These are phyloP conservation scores for Candida vaughaniae DNA, from an alignment of 805 yeast species.

Conservation along the genomic window DNA sequence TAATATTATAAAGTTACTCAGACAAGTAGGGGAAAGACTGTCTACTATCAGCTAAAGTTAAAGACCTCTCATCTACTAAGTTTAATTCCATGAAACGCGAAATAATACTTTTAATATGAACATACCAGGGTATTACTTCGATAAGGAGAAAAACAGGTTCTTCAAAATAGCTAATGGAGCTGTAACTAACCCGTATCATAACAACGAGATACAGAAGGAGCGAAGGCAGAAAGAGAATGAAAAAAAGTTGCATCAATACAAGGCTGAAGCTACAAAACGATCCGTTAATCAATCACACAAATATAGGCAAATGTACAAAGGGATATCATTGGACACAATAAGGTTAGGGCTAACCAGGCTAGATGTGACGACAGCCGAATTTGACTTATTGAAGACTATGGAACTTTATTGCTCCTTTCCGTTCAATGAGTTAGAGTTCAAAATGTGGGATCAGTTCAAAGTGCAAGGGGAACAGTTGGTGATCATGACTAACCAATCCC, in stretches of 20 bases:
- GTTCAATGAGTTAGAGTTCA: slow-evolving; percentile 8
- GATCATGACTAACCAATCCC: slow-evolving; percentile 12
- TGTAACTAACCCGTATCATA: slow-evolving; percentile 22
- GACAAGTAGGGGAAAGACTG: too few relatives aligned
- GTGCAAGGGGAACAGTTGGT: slow-evolving; percentile 6
- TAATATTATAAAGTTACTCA: too few relatives aligned
- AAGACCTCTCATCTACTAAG: too few relatives aligned
- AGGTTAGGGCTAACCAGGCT: slow-evolving; percentile 11
- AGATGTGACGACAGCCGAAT: slow-evolving; percentile 9
- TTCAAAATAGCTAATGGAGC: slow-evolving; percentile 35
- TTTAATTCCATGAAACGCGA: too few relatives aligned
- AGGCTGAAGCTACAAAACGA: slow-evolving; percentile 2
- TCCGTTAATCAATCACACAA: slow-evolving; percentile 6
- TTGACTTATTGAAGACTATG: slow-evolving; percentile 8
- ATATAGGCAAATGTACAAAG: slow-evolving; percentile 9
- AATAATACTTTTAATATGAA: too few relatives aligned
- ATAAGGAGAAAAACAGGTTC: slow-evolving; percentile 24
- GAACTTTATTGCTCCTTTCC: slow-evolving; percentile 3
- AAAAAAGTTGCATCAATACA: not conserved
- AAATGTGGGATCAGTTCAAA: slow-evolving; percentile 12
- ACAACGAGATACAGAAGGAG: slow-evolving; percentile 24
- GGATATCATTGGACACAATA: slow-evolving; percentile 7
- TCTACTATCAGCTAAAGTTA: too few relatives aligned
- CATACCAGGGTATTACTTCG: slow-evolving; percentile 35
- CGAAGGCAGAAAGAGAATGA: slow-evolving; percentile 17